Conservation (phyloP, 139 green algal species). For the Coelastrella sp. region DNA sequence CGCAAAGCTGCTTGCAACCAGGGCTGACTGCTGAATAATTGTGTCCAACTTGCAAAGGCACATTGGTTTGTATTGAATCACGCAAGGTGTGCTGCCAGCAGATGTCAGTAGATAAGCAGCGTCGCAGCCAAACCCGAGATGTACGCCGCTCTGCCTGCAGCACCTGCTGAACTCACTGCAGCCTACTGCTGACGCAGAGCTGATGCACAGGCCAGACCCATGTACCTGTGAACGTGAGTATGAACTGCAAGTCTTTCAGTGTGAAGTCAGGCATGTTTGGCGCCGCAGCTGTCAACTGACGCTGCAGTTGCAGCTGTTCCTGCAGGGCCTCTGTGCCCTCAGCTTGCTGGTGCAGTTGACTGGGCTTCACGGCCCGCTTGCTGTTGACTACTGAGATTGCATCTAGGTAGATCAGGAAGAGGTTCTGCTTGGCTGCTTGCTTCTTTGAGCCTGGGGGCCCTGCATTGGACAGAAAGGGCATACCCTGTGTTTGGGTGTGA, state of each 20-base stretch:
- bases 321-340: neutral
- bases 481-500: too few species aligned
- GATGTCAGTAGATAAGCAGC: too few species aligned
- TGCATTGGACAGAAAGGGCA: slow-evolving; percentile 25
- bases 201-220: too few species aligned
- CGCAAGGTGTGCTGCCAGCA: too few species aligned
- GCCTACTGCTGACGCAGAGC: too few species aligned
- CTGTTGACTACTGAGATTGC: slow-evolving; percentile 82
- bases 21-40: too few species aligned
- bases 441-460: slow-evolving; percentile 63
- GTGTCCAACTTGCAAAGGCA: too few species aligned
- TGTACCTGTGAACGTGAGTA: slow-evolving; percentile 80
- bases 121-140: too few species aligned
- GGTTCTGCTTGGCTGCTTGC: slow-evolving; percentile 55
- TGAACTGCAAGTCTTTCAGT: slow-evolving; percentile 86
- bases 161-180: too few species aligned
- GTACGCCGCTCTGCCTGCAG: too few species aligned
- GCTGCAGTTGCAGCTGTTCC: slow-evolving; percentile 26
- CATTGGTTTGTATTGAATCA: too few species aligned
- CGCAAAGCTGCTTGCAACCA: too few species aligned
- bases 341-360: neutral
- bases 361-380: slow-evolving; percentile 18
- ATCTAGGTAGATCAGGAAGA: slow-evolving; percentile 96
- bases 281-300: slow-evolving; percentile 5
- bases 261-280: slow-evolving; percentile 71